Evolutionary conservation across 108 stramenopile genomes (phyloP).

Genomic region (Chaetoceros muelleri): DNA sequence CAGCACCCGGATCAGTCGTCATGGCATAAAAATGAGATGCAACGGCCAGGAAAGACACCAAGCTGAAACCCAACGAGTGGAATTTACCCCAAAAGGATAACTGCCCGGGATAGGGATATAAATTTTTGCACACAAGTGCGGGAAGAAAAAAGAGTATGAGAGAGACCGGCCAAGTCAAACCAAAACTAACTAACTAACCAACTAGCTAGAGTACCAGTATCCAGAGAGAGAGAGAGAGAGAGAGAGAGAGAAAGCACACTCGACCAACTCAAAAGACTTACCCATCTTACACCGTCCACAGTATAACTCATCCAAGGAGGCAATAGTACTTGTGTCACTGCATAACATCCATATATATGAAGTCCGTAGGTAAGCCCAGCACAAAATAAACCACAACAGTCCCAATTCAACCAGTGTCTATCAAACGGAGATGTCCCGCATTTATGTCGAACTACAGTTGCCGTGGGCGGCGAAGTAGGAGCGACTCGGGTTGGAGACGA

Average conservation of each 20-base stretch:
- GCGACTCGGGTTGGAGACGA: too few species aligned
- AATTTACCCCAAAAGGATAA: conserved; percentile 40
- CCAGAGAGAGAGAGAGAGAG: too few species aligned
- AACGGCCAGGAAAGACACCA: conserved; percentile 49
- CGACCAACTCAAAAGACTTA: conserved; percentile 2
- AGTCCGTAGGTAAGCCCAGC: conserved; percentile 57
- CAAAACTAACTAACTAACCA: too few species aligned
- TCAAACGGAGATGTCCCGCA: conserved; percentile 75
- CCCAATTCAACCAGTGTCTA: conserved; percentile 66
- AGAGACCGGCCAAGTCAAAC: conserved; percentile 1
- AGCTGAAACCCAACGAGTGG: conserved; percentile 42
- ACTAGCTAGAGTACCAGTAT: too few species aligned
- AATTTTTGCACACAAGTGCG: too few species aligned
- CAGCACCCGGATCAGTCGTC: conserved; percentile 87
- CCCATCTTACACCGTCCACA: conserved; percentile 38
- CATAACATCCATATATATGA: conserved; percentile 57
- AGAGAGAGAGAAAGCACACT: neutral
- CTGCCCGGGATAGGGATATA: too few species aligned
- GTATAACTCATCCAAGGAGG: conserved; percentile 73
- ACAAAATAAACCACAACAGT: conserved; percentile 81
- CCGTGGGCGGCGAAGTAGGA: conserved; percentile 5
- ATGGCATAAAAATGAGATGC: conserved; percentile 75
- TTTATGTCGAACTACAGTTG: conserved; percentile 43
- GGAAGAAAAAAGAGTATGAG: neutral
- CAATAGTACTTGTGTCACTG: conserved; percentile 51